Evolutionary conservation across 495 filamentous ascomycete genomes (phyloP), one percentile per base, ranked within the genome.

Genomic region (Bryoglossum gracile): DNA sequence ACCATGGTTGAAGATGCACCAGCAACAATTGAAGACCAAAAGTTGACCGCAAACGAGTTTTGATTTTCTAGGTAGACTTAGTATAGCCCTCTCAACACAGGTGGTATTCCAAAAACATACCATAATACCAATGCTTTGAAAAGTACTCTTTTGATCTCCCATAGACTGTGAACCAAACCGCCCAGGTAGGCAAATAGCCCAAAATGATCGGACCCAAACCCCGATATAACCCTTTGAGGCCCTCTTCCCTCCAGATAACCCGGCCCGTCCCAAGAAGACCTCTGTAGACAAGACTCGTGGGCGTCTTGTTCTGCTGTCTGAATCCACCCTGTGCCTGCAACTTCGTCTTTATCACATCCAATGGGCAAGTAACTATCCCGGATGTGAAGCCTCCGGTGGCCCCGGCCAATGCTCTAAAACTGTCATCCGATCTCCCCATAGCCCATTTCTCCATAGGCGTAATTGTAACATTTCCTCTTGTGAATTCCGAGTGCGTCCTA

Each of bases 301-400:
- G 38, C 30, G 37, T 38, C 10, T 21, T 22, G 11, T 21, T 28
- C 9, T 35, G 37, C 16, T 67, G 60, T 26, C 62, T 65, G 75
- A 90, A 83, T 3, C 86, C 86, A 48, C 90, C 90, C 63, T 97
- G 94, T 25, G 91, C 94, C 65, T 99, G 92, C 43, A 99, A 67
- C 64, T 95, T 96, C 37, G 92, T 99, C 70, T 99, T 99, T 61
- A 99, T 97, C 43, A 99, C 92, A 73, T 99, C 92, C 45, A 99
- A 78, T 16, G 92, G 92, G 62, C 92, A 99, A 35, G 92, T 97
- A 54, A 96, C 88, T 33, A 97, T 78, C 6, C 92, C 92, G 3
- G 89, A 94, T 4, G 85, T 86, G 52, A 95, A 84, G 45, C 92
- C 92, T 42, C 89, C 91, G 30, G 83, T 73, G 8, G 88, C 94